Evolutionary conservation across 164 flowering plant species (phyloP), one percentile per base, ranked within the genome.

Genomic region (Amborella trichopoda): DNA sequence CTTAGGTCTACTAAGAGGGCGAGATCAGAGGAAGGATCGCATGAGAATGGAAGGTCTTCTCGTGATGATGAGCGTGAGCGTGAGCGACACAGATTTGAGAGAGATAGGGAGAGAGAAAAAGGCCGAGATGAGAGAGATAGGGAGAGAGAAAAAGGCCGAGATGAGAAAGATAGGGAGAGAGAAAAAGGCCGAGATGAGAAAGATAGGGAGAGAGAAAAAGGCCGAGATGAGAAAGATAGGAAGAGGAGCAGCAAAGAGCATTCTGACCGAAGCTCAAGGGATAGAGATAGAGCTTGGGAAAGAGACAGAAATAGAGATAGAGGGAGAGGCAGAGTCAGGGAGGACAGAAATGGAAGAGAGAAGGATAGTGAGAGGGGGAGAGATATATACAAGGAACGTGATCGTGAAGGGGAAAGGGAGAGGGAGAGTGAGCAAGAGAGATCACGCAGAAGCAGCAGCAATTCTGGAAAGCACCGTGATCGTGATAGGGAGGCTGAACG

Each of bases 1-100:
- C 46, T 62, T 55, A 62, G 50, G 53, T 58, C 55, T 43, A n/a
- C n/a, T n/a, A 74, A 73, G 73, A 49, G 67, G 54, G 69, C 74
- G 21, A 59, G 69, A 48, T 71, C 64, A n/a, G 80, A 66, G 14
- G 72, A 52, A 13, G 70, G 71, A 11, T 55, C 61, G 46, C 64
- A 56, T 25, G 53, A 49, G 21, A 64, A 46, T 40, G 60, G 61
- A 25, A 30, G 55, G 20, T 51, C 19, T 28, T 44, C 26, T 38
- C 42, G 26, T 33, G 63, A 43, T 56, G 53, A 39, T 53, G 65
- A 37, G 61, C 62, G 42, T 36, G 56, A 44, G 67, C 48, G 48
- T 62, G 37, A 8, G 26, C 28, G 40, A 33, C 22, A 32, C 23
- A 32, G 28, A 45, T 40, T 28, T 28, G 40, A 28, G 20, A 23